Base-by-base conservation (phyloP, 2,329 filamentous ascomycete genomes). In the Aspergillus sojae region DNA sequence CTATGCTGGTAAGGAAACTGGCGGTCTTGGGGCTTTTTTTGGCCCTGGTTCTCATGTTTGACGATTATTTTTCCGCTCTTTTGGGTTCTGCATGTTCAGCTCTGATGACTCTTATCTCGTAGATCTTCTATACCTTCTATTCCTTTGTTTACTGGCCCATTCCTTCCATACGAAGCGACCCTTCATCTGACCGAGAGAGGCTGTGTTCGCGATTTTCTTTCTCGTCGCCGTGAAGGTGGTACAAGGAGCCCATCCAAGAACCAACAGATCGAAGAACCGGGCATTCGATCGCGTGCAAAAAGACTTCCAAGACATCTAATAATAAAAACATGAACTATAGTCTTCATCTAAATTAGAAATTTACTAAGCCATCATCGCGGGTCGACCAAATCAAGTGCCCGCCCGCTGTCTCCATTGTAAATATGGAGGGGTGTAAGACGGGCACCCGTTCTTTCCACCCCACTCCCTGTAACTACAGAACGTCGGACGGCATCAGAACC, bases 11-110 rank as follows among this genome's bases (percentile, higher is more conserved):
- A 21, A 41, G 36, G 2, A n/a, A 60, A 54, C 36, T 54, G 48
- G 61, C 61, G 61, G 61, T 58, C 56, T 60, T 45, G 23, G 39
- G 55, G 36, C 55, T 21, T 57, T 34, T 34, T 45, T n/a, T 16
- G 41, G 23, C 26, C 55, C 11, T 46, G 28, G 12, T 28, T 62
- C n/a, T 41, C 53, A 55, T 28, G 41, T 30, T 58, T 50, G 26
- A 21, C 26, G 14, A 46, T 43, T n/a, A 7, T 23, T 53, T 60
- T 11, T 28, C 58, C 30, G 48, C 16, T 46, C 26, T 57, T 57
- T 46, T 14, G 26, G 34, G 52, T 39, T 55, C 14, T 55, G 21
- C 34, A 55, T 39, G n/a, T 39, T 39, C 52, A 55, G 52, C 32
- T 52, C 48, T 19, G 52, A 55, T 55, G 52, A 55, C 32, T 39